phyloP scores from a whole-genome alignment of 805 yeast genomes.

The Hagleromyces aurorensis region DNA sequence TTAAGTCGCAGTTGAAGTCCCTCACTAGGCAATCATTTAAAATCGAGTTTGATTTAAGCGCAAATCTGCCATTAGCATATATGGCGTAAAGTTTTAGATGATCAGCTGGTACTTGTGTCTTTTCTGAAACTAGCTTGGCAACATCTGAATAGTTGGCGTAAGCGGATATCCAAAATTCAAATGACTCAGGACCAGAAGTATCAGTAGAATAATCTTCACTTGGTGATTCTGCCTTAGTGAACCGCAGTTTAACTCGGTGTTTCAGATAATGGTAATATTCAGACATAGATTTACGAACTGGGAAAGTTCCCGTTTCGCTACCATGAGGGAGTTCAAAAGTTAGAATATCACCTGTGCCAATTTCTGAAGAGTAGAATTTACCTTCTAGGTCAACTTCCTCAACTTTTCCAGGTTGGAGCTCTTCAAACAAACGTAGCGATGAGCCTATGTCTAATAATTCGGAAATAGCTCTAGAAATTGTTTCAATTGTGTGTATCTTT shows the following conservation, averaged over 20 bases:
- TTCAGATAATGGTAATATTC: constrained; percentile 48
- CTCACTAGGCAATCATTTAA: constrained; percentile 33
- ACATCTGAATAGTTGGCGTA: constrained; percentile 51
- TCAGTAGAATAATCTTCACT: constrained; percentile 25
- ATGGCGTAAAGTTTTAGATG: constrained; percentile 60
- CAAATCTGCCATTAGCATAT: constrained; percentile 49
- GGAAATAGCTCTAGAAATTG: constrained; percentile 36
- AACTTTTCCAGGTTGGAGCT: constrained; percentile 47
- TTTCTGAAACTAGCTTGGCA: constrained; percentile 50
- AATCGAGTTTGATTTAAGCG: constrained; percentile 32
- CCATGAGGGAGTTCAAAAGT: constrained; percentile 20
- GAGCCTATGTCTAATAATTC: constrained; percentile 37
- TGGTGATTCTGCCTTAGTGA: constrained; percentile 26
- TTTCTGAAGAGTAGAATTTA: constrained; percentile 47
- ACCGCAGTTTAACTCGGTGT: constrained; percentile 52
- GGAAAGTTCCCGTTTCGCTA: constrained; percentile 19
- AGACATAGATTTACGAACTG: constrained; percentile 33
- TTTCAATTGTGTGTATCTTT: constrained; percentile 38
- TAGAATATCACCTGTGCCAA: constrained; percentile 63
- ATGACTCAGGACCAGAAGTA: constrained; percentile 16
- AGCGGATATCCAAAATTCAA: constrained; percentile 65
- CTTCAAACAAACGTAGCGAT: constrained; percentile 45
- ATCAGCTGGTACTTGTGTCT: constrained; percentile 47
- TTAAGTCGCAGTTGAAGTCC: constrained; percentile 29
- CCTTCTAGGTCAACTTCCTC: constrained; percentile 34